Conservation (phyloP, 495 filamentous ascomycete genomes). For the Penicillium antarcticum region DNA sequence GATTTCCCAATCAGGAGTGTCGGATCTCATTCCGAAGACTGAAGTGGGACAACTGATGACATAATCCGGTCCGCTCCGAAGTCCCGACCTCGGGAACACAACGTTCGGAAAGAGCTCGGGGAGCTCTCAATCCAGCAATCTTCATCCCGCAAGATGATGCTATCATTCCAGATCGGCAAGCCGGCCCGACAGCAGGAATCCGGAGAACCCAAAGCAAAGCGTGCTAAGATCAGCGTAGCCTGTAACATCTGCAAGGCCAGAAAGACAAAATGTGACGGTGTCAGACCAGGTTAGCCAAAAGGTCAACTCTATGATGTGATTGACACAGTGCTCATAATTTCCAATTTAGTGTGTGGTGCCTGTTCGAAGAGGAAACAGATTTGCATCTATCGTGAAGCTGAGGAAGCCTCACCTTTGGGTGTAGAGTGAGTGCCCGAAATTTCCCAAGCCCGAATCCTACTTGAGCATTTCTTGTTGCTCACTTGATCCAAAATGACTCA, state of each 20-base stretch:
- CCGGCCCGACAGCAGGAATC: neutral
- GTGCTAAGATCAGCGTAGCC: slow-evolving; percentile 7
- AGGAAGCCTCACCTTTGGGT: neutral
- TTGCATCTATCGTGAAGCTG: slow-evolving; percentile 1
- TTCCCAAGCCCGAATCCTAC: neutral
- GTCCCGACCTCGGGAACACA: too few relatives aligned
- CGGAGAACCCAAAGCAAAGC: slow-evolving; percentile 5
- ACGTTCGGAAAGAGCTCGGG: too few relatives aligned
- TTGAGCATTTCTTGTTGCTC: neutral
- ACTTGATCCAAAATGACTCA: too few relatives aligned
- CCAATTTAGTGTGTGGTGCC: slow-evolving; percentile 8
- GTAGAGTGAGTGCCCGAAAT: neutral
- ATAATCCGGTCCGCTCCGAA: too few relatives aligned
- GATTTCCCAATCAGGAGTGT: too few relatives aligned
- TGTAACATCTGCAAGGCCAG: slow-evolving; percentile 11
- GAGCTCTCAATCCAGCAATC: too few relatives aligned
- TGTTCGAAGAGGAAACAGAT: slow-evolving; percentile 9
- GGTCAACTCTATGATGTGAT: neutral
- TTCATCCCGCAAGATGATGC: slow-evolving; percentile 3
- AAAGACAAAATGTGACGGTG: slow-evolving; percentile 14
- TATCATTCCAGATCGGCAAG: slow-evolving; percentile 4
- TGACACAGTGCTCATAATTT: neutral
- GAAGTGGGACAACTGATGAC: too few relatives aligned
- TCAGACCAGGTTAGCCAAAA: slow-evolving; percentile 3
- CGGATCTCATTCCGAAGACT: too few relatives aligned